Conservation (phyloP, 2,329 filamentous ascomycete species). For the Ceratocystis albifundus region DNA sequence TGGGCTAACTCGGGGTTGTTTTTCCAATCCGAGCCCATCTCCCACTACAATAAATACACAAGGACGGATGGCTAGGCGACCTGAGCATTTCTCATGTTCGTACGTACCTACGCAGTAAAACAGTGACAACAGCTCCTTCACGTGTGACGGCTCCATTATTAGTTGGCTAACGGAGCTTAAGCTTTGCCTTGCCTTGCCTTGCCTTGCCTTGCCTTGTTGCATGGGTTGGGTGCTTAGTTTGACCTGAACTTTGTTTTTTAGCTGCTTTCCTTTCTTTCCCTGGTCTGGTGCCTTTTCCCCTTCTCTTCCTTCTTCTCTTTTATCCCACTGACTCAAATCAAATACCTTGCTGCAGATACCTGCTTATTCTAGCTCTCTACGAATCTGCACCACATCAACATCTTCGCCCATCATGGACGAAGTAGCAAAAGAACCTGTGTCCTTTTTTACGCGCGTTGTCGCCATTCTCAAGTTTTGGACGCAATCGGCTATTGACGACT, state of each 20-base stretch:
- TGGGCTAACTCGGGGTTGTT: too few relatives aligned
- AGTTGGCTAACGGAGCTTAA: neutral
- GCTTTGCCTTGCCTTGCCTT: neutral
- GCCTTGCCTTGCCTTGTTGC: neutral
- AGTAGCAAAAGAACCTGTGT: neutral
- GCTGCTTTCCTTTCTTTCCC: neutral
- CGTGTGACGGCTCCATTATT: neutral
- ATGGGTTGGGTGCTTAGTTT: neutral
- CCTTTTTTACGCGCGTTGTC: slow-evolving; percentile 34
- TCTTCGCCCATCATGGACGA: slow-evolving; percentile 1
- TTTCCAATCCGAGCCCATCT: too few relatives aligned
- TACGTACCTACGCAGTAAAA: neutral
- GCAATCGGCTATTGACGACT: slow-evolving; percentile 54
- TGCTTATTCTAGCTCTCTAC: neutral
- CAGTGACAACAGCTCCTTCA: neutral
- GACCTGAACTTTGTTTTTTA: neutral
- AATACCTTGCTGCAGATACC: neutral
- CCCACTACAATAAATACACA: neutral
- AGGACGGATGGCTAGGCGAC: neutral
- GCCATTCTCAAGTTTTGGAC: slow-evolving; percentile 61
- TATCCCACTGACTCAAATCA: neutral
- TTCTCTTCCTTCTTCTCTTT: neutral
- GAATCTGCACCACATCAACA: neutral
- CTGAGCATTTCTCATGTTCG: neutral
- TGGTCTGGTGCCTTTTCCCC: neutral